Evolutionary conservation across 2,329 filamentous ascomycete species (phyloP).

Genomic region (Xylariaceae sp.): DNA sequence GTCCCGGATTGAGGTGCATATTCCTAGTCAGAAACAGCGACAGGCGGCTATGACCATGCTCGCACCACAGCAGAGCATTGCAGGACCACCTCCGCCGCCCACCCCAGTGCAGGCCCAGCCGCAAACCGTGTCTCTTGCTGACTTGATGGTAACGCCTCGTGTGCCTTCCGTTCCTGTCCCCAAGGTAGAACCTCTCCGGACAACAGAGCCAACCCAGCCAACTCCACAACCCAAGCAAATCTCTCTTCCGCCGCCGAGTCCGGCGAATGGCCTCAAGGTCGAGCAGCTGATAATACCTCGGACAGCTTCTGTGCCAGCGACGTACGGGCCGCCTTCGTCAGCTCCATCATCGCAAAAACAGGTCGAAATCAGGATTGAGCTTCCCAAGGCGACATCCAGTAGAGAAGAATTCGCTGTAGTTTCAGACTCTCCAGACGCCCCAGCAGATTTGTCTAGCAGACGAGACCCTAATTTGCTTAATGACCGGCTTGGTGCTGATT

Average conservation of each 20-base stretch:
- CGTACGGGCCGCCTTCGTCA: constrained; percentile 9
- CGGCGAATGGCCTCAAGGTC: constrained; percentile 5
- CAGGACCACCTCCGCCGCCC: constrained; percentile 8
- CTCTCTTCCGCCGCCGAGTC: constrained; percentile 1
- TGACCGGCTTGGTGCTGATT: constrained; percentile 53
- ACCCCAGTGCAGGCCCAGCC: constrained; percentile 19
- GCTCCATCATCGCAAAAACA: constrained; percentile 18
- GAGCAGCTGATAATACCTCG: constrained; percentile 8
- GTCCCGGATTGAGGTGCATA: constrained; percentile 26
- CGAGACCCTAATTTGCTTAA: constrained; percentile 52
- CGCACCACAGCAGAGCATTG: constrained; percentile 12
- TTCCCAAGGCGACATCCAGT: constrained; percentile 40
- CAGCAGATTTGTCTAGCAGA: constrained; percentile 43
- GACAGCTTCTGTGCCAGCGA: constrained; percentile 6
- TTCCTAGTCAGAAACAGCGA: constrained; percentile 25
- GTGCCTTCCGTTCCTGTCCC: constrained; percentile 14
- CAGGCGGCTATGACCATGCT: constrained; percentile 19
- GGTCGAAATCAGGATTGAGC: constrained; percentile 42
- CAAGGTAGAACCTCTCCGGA: constrained; percentile 16
- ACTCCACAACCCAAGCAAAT: constrained; percentile 8
- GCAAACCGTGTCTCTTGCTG: constrained; percentile 28
- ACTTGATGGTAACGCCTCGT: constrained; percentile 26
- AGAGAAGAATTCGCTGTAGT: constrained; percentile 49
- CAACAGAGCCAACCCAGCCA: constrained; percentile 8
- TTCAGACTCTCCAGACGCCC: constrained; percentile 41